Evolutionary conservation across 306 rosid species (phyloP).

Genomic region (barrel medic (Medicago truncatula)): DNA sequence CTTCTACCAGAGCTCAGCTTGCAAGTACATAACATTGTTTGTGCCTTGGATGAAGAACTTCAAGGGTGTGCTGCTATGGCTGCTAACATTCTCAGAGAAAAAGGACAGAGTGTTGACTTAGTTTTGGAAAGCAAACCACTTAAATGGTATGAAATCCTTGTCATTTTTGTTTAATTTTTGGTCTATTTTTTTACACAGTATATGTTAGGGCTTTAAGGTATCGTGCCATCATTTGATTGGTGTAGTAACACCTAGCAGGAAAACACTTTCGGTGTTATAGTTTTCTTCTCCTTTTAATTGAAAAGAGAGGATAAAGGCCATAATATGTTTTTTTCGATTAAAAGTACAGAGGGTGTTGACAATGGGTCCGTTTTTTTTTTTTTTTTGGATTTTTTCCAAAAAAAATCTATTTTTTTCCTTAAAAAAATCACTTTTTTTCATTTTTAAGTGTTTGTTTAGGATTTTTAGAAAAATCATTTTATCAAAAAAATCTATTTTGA

Average conservation of each 20-base stretch:
- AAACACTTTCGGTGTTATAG: neutral
- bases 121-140: conserved; percentile 95
- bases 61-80: conserved; percentile 89
- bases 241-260: conserved; percentile 12
- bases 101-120: conserved; percentile 84
- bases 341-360: conserved; percentile 20
- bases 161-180: neutral
- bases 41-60: conserved; percentile 86
- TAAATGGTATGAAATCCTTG: conserved; percentile 64
- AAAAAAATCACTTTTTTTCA: too few species aligned
- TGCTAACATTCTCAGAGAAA: conserved; percentile 78
- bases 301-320: conserved; percentile 4
- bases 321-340: neutral
- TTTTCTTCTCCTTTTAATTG: neutral
- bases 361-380: too few species aligned
- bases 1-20: conserved; percentile 73
- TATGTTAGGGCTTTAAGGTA: neutral
- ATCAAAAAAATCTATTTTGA: too few species aligned
- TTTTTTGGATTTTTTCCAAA: too few species aligned
- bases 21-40: conserved; percentile 73
- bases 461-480: too few species aligned
- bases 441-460: too few species aligned
- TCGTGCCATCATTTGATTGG: neutral
- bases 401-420: too few species aligned
- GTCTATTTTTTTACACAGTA: conserved; percentile 9